Evolutionary conservation across 352 stramenopile species (phyloP).

Genomic region (Lagenidium giganteum): DNA sequence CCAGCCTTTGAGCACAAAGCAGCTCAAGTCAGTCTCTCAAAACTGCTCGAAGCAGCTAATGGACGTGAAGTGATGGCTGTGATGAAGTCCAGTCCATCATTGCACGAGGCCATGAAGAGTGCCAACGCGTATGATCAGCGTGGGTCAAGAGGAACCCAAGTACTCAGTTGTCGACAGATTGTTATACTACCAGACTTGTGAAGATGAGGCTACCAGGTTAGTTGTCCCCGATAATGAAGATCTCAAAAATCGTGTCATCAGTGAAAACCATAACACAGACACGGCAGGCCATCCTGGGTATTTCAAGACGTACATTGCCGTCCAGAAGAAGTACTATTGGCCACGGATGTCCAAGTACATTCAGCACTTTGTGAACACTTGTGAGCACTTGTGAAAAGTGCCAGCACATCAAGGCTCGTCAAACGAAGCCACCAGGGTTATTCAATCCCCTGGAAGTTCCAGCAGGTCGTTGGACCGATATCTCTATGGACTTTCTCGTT

Average conservation of each 20-base stretch:
- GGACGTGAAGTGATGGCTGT: too few species aligned
- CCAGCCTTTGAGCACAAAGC: too few species aligned
- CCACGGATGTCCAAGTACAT: constrained; percentile 11
- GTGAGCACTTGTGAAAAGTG: constrained; percentile 18
- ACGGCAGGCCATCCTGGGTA: neutral
- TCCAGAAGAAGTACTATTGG: constrained; percentile 14
- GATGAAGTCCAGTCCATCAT: too few species aligned
- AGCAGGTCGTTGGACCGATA: constrained; percentile 5
- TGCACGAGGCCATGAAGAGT: too few species aligned
- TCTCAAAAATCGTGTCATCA: neutral
- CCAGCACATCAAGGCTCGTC: constrained; percentile 7
- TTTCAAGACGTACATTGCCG: neutral
- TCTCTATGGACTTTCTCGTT: constrained; percentile 18
- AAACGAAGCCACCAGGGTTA: constrained; percentile 6
- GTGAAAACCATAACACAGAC: constrained; percentile 4
- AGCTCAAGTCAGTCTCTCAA: too few species aligned
- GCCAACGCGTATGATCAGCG: too few species aligned
- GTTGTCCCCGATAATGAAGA: neutral
- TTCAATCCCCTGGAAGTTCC: constrained; percentile 13
- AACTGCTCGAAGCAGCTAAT: too few species aligned
- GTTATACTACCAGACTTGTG: neutral
- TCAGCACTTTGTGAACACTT: constrained; percentile 1
- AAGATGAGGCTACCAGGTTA: neutral
- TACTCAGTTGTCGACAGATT: too few species aligned
- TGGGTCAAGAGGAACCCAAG: too few species aligned